phyloP scores from a whole-genome alignment of 345 rosid species.

The Brassica incana region DNA sequence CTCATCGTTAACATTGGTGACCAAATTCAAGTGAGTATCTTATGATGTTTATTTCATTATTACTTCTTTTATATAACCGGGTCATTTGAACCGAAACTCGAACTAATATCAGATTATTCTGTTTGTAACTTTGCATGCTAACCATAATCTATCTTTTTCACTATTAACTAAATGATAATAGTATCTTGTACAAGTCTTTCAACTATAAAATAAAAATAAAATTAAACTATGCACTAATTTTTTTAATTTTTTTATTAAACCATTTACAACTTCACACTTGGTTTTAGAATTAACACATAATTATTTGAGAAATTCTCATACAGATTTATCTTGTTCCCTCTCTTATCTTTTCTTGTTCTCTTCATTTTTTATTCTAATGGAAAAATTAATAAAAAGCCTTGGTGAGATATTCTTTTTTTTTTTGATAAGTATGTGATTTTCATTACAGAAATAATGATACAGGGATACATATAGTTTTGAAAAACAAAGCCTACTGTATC shows the following conservation, averaged over 20 bases:
- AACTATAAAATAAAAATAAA: background rate
- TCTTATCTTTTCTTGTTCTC: background rate
- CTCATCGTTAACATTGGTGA: constrained; percentile 88
- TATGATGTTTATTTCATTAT: background rate
- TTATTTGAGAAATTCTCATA: background rate
- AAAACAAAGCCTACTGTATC: no score
- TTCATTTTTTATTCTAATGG: no score
- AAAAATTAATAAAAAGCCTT: background rate
- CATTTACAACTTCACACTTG: background rate
- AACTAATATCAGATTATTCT: background rate
- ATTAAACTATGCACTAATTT: background rate
- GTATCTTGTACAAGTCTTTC: background rate
- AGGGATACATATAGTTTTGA: no score
- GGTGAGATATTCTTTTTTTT: no score
- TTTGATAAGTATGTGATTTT: no score
- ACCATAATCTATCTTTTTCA: background rate
- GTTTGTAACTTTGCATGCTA: background rate
- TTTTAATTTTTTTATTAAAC: no score
- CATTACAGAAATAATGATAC: no score
- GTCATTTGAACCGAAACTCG: background rate
- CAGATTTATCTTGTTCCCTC: background rate
- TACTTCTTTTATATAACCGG: background rate
- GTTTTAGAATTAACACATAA: background rate
- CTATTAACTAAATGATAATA: background rate
- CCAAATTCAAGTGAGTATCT: constrained; percentile 68